phyloP scores from a whole-genome alignment of 305 asterid species.

The Salvia sclarea region DNA sequence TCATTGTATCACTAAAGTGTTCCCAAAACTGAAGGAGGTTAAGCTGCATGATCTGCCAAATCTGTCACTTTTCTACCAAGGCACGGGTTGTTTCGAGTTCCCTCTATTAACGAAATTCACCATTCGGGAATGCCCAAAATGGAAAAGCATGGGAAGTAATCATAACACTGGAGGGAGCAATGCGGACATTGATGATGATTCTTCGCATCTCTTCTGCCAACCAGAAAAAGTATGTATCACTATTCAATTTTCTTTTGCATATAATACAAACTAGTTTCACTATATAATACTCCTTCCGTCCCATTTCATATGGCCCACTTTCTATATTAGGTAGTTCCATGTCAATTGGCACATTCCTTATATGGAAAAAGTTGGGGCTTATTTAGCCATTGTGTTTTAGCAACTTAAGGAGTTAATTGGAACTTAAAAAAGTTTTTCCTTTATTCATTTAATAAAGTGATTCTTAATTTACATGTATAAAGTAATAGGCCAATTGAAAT shows the following conservation, averaged over 20 bases:
- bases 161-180: background rate
- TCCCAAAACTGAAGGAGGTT: slow-evolving; percentile 21
- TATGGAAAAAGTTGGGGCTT: no score
- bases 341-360: no score
- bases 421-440: no score
- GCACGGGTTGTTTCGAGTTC: slow-evolving; percentile 21
- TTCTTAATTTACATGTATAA: no score
- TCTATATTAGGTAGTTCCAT: no score
- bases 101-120: background rate
- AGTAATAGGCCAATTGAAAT: no score
- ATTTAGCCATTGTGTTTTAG: no score
- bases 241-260: background rate
- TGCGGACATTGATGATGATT: background rate
- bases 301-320: no score
- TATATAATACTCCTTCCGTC: no score
- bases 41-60: background rate
- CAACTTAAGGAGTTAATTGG: no score
- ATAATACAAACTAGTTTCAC: no score
- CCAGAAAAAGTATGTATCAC: background rate
- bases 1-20: background rate
- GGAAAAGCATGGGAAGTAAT: background rate
- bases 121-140: background rate
- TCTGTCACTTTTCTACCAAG: background rate
- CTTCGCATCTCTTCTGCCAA: background rate
- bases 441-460: no score